Percentiles rank a stretch among this genome's conserved stretches.
Evolutionary conservation across 176 grass and related monocot species (phyloP).

Genomic region (Oryza longistaminata): DNA sequence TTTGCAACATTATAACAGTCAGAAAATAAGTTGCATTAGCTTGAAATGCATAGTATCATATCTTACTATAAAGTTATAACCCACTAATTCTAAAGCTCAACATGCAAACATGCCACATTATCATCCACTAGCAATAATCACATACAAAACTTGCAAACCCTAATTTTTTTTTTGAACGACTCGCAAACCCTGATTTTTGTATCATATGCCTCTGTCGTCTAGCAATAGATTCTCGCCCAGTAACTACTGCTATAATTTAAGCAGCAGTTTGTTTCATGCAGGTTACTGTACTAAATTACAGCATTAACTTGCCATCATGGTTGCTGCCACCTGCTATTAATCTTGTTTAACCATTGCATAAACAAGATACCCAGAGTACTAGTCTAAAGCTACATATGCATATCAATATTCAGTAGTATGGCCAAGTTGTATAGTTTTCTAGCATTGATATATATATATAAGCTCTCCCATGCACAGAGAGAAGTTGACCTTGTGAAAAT

Average conservation of each 20-base stretch:
- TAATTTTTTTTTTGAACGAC: no score
- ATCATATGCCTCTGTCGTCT: neutral
- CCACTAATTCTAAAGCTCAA: no score
- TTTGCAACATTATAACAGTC: neutral
- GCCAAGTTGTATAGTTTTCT: conserved; percentile 24
- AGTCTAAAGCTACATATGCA: neutral
- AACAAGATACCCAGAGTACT: neutral
- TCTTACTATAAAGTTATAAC: no score
- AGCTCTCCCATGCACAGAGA: neutral
- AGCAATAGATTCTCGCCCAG: conserved; percentile 27
- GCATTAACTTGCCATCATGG: neutral
- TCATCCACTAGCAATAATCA: no score
- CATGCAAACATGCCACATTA: no score
- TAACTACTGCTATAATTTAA: neutral
- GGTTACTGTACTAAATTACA: neutral
- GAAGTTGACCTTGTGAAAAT: conserved; percentile 37
- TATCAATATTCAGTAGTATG: neutral
- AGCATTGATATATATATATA: neutral
- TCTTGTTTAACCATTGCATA: neutral
- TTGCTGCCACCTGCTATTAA: conserved; percentile 12
- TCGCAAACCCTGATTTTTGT: conserved; percentile 1
- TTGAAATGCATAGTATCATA: no score
- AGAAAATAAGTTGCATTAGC: neutral
- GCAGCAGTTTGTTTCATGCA: neutral
- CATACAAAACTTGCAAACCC: no score